phyloP scores from a whole-genome alignment of 1,284 basidiomycete species.

The Vanrija sp. region DNA sequence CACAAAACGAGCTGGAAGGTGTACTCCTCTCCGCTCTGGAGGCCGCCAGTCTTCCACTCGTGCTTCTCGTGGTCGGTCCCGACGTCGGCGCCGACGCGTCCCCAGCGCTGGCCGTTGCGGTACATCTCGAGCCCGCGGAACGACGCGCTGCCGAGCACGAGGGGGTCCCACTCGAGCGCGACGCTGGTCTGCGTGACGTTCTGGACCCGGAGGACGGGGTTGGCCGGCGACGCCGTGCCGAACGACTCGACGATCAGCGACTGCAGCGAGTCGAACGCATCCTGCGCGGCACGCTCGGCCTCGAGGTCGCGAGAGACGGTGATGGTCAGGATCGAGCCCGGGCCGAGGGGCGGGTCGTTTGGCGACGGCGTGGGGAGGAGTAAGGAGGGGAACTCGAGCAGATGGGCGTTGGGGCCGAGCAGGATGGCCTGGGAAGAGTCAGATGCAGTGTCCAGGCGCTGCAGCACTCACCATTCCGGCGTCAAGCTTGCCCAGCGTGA shows the following conservation, averaged over 20 bases:
- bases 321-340: constrained; percentile 95
- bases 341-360: constrained; percentile 65
- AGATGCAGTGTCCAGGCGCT: background rate
- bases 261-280: constrained; percentile 78
- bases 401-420: constrained; percentile 82
- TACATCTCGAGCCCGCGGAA: constrained; percentile 84
- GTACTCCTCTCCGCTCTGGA: constrained; percentile 83
- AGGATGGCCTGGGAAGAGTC: constrained; percentile 57
- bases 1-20: constrained; percentile 85
- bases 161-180: constrained; percentile 81
- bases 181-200: constrained; percentile 93
- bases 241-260: constrained; percentile 69
- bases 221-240: constrained; percentile 63
- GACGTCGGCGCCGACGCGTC: constrained; percentile 47
- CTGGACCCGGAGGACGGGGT: constrained; percentile 68
- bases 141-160: constrained; percentile 79
- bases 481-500: constrained; percentile 67
- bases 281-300: constrained; percentile 75
- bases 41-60: constrained; percentile 71
- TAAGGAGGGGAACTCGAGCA: constrained; percentile 93
- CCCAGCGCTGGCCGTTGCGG: constrained; percentile 80
- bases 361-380: constrained; percentile 60
- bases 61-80: constrained; percentile 36
- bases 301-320: constrained; percentile 76
- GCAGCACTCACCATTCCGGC: constrained; percentile 46